Conservation (phyloP, 768 basidiomycete species). For the Crucibulum laeve region DNA sequence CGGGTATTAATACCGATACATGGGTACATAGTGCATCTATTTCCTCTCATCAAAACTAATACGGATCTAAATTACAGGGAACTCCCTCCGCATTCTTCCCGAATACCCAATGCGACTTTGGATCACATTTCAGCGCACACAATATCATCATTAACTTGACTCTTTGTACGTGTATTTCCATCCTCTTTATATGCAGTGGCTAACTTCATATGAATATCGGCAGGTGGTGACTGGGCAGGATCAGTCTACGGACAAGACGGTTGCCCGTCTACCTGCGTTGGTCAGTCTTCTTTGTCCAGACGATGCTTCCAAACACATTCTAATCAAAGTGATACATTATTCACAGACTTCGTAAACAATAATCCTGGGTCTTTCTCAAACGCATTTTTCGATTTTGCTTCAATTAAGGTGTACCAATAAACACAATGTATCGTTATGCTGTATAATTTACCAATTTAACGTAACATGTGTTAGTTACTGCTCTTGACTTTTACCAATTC, state of each 20-base stretch:
- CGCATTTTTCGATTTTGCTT: conserved; percentile 64
- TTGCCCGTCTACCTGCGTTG: conserved; percentile 47
- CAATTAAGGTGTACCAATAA: conserved; percentile 34
- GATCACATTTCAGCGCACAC: conserved; percentile 46
- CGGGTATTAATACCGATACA: conserved; percentile 36
- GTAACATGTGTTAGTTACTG: no score
- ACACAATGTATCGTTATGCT: no score
- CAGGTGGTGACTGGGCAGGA: conserved; percentile 57
- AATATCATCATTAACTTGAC: conserved; percentile 61
- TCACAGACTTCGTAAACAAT: conserved; percentile 49
- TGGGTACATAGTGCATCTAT: conserved; percentile 44
- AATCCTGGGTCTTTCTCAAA: conserved; percentile 55
- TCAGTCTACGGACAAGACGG: conserved; percentile 36
- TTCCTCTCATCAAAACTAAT: not conserved
- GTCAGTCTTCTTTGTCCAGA: conserved; percentile 25
- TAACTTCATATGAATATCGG: not conserved
- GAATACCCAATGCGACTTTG: conserved; percentile 53
- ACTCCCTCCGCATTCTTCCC: conserved; percentile 57
- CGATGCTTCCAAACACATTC: not conserved
- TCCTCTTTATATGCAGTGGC: not conserved
- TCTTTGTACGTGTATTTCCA: conserved; percentile 22
- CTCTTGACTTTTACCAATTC: no score
- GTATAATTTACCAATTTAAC: no score
- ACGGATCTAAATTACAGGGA: conserved; percentile 31
- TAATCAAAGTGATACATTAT: not conserved